Base-by-base conservation (phyloP, 2,329 filamentous ascomycete species). In the Lomentospora prolificans region DNA sequence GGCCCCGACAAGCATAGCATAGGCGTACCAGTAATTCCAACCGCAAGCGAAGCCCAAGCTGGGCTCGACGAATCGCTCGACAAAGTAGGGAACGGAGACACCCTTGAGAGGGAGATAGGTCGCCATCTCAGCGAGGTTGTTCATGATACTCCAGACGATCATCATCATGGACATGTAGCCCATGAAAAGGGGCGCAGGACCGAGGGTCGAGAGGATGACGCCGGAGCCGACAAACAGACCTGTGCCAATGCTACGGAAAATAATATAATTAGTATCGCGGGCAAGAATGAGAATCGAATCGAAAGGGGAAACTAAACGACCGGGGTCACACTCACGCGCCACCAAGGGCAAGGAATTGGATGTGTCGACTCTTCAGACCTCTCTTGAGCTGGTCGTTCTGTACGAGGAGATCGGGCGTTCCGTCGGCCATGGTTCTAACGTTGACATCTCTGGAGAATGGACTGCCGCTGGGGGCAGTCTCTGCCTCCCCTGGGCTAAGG, bases 141-240 rank as follows among this genome's bases (percentile, higher is more conserved):
- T 79, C 77, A 80, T 80, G 55, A 80, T 68, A 55, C 72, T 67
- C 72, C 75, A 81, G 25, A 81, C 77, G 8, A 80, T 63, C 2
- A 69, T 25, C 72, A 78, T 79, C 76, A 80, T 79, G 60, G 70
- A 72, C 5, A 79, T 62, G 66, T 89, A 90, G 24, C 80, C 83
- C 67, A 90, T 83, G 65, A 90, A 78, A 14, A 90, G 70, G 0
- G 86, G 84, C 4, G 84, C 85, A 2, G 83, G 83, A 2, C 83
- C 83, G 27, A 77, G 76, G 8, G 70, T 69, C 31, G 75, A 70
- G 54, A 85, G 69, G 54, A 82, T 80, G 57, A 69, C 69, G 24
- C 82, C 82, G 36, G 79, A 81, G 56, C 81, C 80, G 58, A 86
- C 75, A 65, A 85, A 85, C 19, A 85, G 74, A 61, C 82, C 82